Conservation (phyloP, 331 rosid species). For the Spiraea crenata region DNA sequence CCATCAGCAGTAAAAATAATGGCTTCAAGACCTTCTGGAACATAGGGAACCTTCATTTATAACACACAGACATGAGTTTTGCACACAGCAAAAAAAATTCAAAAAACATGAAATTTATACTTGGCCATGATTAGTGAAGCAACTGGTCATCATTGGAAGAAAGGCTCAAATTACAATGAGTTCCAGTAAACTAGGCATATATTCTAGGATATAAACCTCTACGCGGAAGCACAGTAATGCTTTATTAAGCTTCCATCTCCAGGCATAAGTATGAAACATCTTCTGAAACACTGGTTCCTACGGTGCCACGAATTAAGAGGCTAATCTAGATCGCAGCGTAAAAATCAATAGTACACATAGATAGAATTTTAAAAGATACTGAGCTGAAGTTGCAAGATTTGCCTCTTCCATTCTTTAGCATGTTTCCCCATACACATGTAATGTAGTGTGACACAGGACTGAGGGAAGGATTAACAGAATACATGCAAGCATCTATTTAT, state of each 20-base stretch:
- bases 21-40: slow-evolving; percentile 98
- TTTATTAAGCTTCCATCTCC: background rate
- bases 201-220: background rate
- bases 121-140: slow-evolving; percentile 4
- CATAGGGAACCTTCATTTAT: slow-evolving; percentile 79
- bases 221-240: background rate
- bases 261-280: background rate
- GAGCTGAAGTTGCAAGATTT: background rate
- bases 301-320: background rate
- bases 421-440: background rate
- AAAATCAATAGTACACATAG: background rate
- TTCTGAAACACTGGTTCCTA: background rate
- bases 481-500: background rate
- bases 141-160: background rate
- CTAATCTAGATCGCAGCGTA: background rate
- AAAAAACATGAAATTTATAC: background rate
- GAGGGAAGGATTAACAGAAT: background rate
- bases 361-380: background rate
- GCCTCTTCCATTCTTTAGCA: background rate
- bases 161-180: background rate
- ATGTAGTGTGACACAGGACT: background rate
- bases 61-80: slow-evolving; percentile 22
- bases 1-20: slow-evolving; percentile 98
- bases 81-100: background rate
- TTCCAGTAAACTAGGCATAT: background rate